phyloP scores from a whole-genome alignment of 176 grass and related monocot species.

The Pharus latifolius region DNA sequence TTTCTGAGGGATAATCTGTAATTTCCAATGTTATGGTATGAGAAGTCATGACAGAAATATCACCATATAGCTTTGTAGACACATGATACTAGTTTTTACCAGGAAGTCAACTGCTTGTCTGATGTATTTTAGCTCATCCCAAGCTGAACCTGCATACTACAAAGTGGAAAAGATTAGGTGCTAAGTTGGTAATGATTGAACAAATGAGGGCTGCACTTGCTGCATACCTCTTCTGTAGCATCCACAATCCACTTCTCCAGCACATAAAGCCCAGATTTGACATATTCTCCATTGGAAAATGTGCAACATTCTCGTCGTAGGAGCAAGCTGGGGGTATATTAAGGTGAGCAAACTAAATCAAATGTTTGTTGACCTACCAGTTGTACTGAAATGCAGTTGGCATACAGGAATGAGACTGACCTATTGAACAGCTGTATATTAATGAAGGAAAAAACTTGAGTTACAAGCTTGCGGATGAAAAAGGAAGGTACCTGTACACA shows the following conservation, averaged over 20 bases:
- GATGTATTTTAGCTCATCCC: slow-evolving; percentile 83
- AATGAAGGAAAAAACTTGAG: slow-evolving; percentile 91
- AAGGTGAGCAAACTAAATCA: slow-evolving; percentile 7
- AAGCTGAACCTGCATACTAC: slow-evolving; percentile 74
- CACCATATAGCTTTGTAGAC: neutral
- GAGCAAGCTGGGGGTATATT: slow-evolving; percentile 45
- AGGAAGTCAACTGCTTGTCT: slow-evolving; percentile 82
- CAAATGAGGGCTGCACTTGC: slow-evolving; percentile 8
- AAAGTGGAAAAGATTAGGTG: slow-evolving; percentile 24
- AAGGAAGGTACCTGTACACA: slow-evolving; percentile 75
- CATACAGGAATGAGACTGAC: slow-evolving; percentile 10
- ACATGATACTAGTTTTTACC: slow-evolving; percentile 37
- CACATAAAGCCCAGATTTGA: slow-evolving; percentile 76
- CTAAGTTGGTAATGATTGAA: neutral
- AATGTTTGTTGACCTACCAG: neutral
- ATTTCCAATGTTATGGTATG: slow-evolving; percentile 1
- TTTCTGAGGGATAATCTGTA: slow-evolving; percentile 81
- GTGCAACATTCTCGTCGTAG: slow-evolving; percentile 85
- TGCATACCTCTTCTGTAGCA: slow-evolving; percentile 54
- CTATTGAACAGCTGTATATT: slow-evolving; percentile 91
- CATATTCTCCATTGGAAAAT: slow-evolving; percentile 94
- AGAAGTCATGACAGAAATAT: neutral
- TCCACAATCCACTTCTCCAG: slow-evolving; percentile 88
- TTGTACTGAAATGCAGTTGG: slow-evolving; percentile 4
- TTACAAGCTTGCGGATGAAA: slow-evolving; percentile 87